Evolutionary conservation across 345 rosid species (phyloP), one percentile per base, ranked within the genome.

Genomic region (Lepidium africanum): DNA sequence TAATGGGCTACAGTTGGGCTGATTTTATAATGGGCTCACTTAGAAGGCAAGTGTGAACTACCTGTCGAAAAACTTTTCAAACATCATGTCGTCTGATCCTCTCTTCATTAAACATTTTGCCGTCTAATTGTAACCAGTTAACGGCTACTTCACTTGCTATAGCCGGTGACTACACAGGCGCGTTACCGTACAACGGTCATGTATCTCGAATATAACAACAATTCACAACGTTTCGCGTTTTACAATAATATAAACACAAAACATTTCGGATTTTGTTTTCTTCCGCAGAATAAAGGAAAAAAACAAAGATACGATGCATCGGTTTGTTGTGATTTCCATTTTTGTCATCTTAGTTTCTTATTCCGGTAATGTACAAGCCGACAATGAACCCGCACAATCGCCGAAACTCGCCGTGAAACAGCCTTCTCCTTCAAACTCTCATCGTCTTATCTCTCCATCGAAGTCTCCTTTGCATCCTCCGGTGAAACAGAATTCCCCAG

Each of bases 131-230:
- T 11, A 9, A 35, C 75, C 67, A 54, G 70, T 72, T 67, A 84
- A 84, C 89, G 88, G 87, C 85, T 84, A 84, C 59, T 51, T 76
- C 23, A 66, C 82, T 78, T 1, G 42, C 67, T 39, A 27, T 37
- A 33, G 59, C 77, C 85, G 64, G 81, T 75, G 4, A 40, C 45
- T 11, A 14, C 3, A 56, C 5, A 43, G 66, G 67, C 77, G 64
- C 73, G 57, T n/a, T n/a, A n/a, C n/a, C n/a, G n/a, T 27, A 64
- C 77, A 85, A 89, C 90, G 91, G 88, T 78, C 84, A 72, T 58
- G 67, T 79, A 67, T 63, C n/a, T 54, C 56, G 68, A 13, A 56
- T 30, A 13, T n/a, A 0, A 54, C 40, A 65, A 49, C 40, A 65
- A 49, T 14, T 57, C 74, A 54, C 80, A 60, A 56, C 81, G 74